Evolutionary conservation across 2,329 filamentous ascomycete genomes (phyloP).

Genomic region (Colletotrichum simmondsii): DNA sequence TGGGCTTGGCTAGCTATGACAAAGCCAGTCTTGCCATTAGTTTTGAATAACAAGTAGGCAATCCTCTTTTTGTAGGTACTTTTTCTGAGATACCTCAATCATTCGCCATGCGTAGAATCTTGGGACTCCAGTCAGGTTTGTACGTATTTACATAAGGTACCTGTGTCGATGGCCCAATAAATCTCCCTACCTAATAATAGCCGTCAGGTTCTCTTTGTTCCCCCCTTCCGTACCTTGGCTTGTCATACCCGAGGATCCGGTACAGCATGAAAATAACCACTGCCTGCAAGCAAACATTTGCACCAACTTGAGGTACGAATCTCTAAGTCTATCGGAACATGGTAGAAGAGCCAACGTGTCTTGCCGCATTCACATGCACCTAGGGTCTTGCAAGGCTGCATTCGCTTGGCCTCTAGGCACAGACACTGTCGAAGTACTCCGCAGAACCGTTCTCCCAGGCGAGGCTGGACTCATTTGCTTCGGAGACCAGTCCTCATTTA

Average conservation of each 20-base stretch:
- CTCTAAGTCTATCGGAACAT: no score
- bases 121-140: no score
- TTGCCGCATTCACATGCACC: background rate
- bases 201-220: background rate
- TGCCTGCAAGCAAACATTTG: no score
- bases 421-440: background rate
- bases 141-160: no score
- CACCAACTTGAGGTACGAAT: no score
- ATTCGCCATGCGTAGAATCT: no score
- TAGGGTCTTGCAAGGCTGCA: slow-evolving; percentile 17
- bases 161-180: slow-evolving; percentile 4
- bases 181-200: background rate
- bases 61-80: background rate
- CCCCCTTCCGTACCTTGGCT: background rate
- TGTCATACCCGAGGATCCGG: no score
- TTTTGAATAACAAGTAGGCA: background rate
- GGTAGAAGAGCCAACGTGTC: no score
- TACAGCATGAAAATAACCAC: no score
- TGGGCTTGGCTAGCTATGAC: background rate
- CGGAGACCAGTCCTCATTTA: slow-evolving; percentile 12
- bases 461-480: background rate
- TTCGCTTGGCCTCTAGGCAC: background rate
- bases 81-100: no score
- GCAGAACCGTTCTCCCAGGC: background rate
- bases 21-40: background rate